A percentile compares a stretch with the other conserved stretches of the same genome.
These are phyloP conservation scores for Dendrostoma leiphaemia DNA, from an alignment of 2,329 filamentous ascomycete genomes.

Conservation along the genomic window DNA sequence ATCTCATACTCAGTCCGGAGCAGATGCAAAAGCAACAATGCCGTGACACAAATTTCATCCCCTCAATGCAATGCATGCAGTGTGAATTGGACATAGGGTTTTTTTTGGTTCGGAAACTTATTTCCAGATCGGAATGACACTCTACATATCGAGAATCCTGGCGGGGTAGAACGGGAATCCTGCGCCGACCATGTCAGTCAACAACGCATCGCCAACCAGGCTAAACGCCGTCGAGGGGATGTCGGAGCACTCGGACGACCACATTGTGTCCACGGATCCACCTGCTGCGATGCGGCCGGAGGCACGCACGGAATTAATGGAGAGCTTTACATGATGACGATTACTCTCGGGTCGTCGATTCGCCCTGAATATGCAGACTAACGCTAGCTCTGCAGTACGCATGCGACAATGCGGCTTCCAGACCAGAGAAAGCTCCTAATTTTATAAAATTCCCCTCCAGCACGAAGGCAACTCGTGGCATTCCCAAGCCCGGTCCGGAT, in stretches of 20 bases:
- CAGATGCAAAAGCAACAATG: background rate
- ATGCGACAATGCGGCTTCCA: constrained; percentile 1
- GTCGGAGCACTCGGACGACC: too few species aligned
- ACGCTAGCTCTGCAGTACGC: background rate
- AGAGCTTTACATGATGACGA: background rate
- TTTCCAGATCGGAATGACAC: too few species aligned
- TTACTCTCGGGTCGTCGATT: background rate
- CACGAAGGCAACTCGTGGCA: background rate
- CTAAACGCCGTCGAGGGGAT: too few species aligned
- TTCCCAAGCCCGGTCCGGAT: background rate
- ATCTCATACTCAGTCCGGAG: background rate
- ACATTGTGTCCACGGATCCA: too few species aligned
- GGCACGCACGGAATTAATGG: background rate
- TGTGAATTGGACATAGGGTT: too few species aligned
- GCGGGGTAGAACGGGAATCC: too few species aligned
- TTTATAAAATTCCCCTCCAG: background rate
- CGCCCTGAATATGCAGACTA: constrained; percentile 5
- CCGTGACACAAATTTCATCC: background rate
- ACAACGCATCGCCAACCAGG: too few species aligned
- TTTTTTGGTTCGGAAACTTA: too few species aligned
- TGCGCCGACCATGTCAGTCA: too few species aligned
- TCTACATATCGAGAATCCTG: too few species aligned
- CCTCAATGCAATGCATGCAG: background rate
- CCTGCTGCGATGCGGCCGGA: background rate
- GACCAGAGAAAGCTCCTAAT: too few species aligned